Conservation (phyloP, 2,329 filamentous ascomycete genomes). For the Akanthomyces lecanii region DNA sequence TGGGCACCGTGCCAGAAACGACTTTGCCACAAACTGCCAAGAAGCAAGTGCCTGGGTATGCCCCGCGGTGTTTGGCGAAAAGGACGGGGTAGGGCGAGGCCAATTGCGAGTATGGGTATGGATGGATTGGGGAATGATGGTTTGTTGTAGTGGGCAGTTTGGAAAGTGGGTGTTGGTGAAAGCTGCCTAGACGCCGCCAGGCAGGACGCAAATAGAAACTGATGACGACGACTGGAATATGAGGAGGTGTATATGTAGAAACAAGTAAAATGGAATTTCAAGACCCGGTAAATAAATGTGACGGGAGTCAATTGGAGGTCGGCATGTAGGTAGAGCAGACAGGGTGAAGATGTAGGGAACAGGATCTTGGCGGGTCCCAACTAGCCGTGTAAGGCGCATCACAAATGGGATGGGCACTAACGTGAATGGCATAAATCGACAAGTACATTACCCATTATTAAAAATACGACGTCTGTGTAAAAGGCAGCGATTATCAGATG, state of each 20-base stretch:
- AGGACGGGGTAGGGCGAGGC: neutral
- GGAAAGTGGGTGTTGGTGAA: slow-evolving; percentile 3
- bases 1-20: neutral
- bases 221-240: slow-evolving; percentile 1
- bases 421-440: slow-evolving; percentile 8
- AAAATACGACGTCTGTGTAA: neutral
- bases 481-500: neutral
- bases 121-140: neutral
- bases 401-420: neutral
- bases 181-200: neutral
- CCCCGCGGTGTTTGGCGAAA: neutral
- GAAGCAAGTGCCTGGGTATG: neutral
- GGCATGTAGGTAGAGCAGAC: neutral
- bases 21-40: slow-evolving; percentile 12
- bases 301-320: slow-evolving; percentile 9
- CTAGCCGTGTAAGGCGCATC: neutral
- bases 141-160: neutral
- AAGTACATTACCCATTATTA: neutral
- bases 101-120: neutral
- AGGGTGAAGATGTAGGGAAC: slow-evolving; percentile 5
- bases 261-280: neutral
- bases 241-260: neutral
- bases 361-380: slow-evolving; percentile 9
- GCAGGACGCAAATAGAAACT: neutral
- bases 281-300: neutral